Conservation (phyloP, 2,329 filamentous ascomycete genomes). For the Achaetomium macrosporum region DNA sequence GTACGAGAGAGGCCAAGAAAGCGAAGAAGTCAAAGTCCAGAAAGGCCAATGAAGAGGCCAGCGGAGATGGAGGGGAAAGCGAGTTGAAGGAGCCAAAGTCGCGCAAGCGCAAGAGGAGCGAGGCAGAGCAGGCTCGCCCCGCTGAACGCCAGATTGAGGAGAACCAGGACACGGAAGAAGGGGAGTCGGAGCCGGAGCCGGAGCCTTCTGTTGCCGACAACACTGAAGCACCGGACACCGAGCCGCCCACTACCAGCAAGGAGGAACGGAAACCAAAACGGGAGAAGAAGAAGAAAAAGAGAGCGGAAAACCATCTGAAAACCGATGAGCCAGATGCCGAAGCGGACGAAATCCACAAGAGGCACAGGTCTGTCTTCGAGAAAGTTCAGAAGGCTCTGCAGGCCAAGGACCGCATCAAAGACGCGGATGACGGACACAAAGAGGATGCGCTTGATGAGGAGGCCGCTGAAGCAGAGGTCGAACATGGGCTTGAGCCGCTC, state of each 20-base stretch:
- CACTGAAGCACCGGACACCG: no score
- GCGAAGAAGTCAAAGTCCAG: conserved; percentile 12
- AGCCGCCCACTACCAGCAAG: neutral
- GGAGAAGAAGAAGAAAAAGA: conserved; percentile 28
- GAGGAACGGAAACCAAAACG: conserved; percentile 17
- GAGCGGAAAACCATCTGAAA: conserved; percentile 22
- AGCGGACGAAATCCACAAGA: conserved; percentile 24
- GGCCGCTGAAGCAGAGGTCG: conserved; percentile 22
- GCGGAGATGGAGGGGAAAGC: neutral
- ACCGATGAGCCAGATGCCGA: conserved; percentile 24
- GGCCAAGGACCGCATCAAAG: conserved; percentile 31
- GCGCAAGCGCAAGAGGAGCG: conserved; percentile 7
- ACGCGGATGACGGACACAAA: conserved; percentile 24
- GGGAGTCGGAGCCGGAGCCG: neutral
- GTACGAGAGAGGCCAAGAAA: conserved; percentile 5
- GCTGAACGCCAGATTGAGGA: neutral
- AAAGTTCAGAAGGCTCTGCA: conserved; percentile 51
- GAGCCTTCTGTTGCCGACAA: neutral
- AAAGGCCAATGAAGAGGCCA: conserved; percentile 1
- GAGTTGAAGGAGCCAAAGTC: conserved; percentile 6
- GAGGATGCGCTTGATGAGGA: conserved; percentile 13
- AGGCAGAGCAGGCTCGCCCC: neutral
- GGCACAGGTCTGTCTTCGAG: conserved; percentile 48
- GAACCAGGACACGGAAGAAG: neutral
- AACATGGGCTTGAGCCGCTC: conserved; percentile 72